Evolutionary conservation across 2,329 filamentous ascomycete genomes (phyloP).

Genomic region (Cryphonectria naterciae): DNA sequence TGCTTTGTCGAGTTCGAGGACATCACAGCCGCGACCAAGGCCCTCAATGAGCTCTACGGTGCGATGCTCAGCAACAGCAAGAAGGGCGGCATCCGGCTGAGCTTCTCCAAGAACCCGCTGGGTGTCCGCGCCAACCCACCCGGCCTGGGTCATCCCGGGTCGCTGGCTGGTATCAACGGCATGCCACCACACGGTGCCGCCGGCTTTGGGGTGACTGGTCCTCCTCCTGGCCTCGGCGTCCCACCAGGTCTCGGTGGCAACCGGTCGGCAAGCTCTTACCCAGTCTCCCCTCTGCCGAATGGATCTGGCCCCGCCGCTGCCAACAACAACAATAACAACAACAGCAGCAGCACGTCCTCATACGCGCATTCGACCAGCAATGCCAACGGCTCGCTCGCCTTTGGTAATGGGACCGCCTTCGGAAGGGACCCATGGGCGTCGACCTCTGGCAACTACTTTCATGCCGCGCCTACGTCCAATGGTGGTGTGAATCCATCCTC

Average conservation of each 20-base stretch:
- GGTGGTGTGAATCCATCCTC: neutral
- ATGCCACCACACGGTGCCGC: slow-evolving; percentile 57
- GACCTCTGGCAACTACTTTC: slow-evolving; percentile 9
- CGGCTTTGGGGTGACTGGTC: slow-evolving; percentile 72
- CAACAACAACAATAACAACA: neutral
- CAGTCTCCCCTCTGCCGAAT: slow-evolving; percentile 13
- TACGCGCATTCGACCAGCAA: slow-evolving; percentile 15
- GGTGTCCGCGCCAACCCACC: slow-evolving; percentile 82
- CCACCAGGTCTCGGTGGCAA: slow-evolving; percentile 65
- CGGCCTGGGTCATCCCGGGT: slow-evolving; percentile 43
- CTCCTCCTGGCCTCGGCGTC: slow-evolving; percentile 78
- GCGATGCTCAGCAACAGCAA: slow-evolving; percentile 85
- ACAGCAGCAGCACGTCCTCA: neutral
- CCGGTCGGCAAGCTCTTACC: slow-evolving; percentile 29
- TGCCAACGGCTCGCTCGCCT: slow-evolving; percentile 6
- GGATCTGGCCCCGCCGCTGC: neutral
- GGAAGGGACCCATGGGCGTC: slow-evolving; percentile 21
- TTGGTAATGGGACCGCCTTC: slow-evolving; percentile 10
- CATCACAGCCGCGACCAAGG: slow-evolving; percentile 87
- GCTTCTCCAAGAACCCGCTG: slow-evolving; percentile 96
- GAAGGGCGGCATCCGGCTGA: slow-evolving; percentile 92
- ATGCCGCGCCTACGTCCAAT: neutral
- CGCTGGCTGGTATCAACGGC: slow-evolving; percentile 61
- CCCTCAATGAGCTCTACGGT: slow-evolving; percentile 87
- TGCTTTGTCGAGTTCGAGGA: slow-evolving; percentile 99